Conservation (phyloP, 2,329 filamentous ascomycete genomes). For the Botrytis paeoniae region DNA sequence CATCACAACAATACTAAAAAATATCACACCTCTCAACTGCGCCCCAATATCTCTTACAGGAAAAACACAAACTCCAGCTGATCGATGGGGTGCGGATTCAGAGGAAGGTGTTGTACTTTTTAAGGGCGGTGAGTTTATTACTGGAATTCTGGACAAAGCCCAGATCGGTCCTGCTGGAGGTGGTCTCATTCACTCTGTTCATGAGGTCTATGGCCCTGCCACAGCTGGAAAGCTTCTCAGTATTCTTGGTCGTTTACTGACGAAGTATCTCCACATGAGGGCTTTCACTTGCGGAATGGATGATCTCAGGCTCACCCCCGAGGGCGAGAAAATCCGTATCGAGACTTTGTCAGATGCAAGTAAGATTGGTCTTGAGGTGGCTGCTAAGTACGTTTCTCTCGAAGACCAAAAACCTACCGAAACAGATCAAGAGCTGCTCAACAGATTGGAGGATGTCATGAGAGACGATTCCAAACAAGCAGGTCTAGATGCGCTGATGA, state of each 20-base stretch:
- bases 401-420: constrained; percentile 59
- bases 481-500: constrained; percentile 85
- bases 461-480: constrained; percentile 89
- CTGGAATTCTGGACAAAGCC: constrained; percentile 91
- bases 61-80: constrained; percentile 73
- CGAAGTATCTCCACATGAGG: constrained; percentile 85
- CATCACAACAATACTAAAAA: constrained; percentile 87
- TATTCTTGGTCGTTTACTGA: constrained; percentile 83
- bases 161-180: constrained; percentile 87
- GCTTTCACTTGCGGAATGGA: constrained; percentile 98
- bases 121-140: constrained; percentile 81
- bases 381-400: constrained; percentile 84
- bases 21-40: constrained; percentile 76
- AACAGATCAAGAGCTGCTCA: constrained; percentile 67
- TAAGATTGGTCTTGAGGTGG: constrained; percentile 71
- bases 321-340: constrained; percentile 71
- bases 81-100: constrained; percentile 70
- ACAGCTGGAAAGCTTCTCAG: constrained; percentile 84
- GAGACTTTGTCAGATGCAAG: constrained; percentile 66
- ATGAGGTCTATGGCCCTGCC: constrained; percentile 88
- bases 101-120: constrained; percentile 83
- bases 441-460: constrained; percentile 82
- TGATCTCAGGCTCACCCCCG: constrained; percentile 78
- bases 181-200: constrained; percentile 85
- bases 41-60: constrained; percentile 76